These are phyloP conservation scores for Microcyclospora tardicrescens DNA, from an alignment of 2,329 filamentous ascomycete genomes.

Conservation along the genomic window DNA sequence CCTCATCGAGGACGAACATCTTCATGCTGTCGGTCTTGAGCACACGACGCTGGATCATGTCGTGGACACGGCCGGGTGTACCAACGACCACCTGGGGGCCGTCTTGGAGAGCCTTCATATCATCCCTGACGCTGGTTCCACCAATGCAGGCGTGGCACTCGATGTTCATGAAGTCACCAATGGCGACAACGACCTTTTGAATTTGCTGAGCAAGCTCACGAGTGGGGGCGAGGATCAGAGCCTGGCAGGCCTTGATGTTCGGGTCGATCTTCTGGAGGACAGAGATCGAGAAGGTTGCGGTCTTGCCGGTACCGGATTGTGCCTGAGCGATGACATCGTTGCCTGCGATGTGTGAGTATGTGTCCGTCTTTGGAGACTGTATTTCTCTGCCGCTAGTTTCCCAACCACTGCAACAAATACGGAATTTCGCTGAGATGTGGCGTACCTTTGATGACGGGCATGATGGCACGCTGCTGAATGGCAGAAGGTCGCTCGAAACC, in stretches of 20 bases:
- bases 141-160: constrained; percentile 99
- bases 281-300: constrained; percentile 98
- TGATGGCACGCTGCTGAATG: constrained; percentile 99
- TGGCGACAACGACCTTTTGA: constrained; percentile 96
- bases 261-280: constrained; percentile 98
- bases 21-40: constrained; percentile 97
- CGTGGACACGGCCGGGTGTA: constrained; percentile 94
- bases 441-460: constrained; percentile 98
- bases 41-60: constrained; percentile 98
- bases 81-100: constrained; percentile 96
- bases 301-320: constrained; percentile 99
- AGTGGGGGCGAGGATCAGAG: constrained; percentile 91
- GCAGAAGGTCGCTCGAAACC: constrained; percentile 99
- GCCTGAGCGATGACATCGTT: constrained; percentile 99
- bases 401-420: no score
- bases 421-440: background rate
- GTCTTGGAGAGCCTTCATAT: constrained; percentile 95
- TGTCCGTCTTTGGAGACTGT: no score
- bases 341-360: constrained; percentile 37
- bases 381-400: no score
- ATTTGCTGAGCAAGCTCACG: constrained; percentile 99
- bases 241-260: constrained; percentile 91
- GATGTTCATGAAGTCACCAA: constrained; percentile 99
- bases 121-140: constrained; percentile 93
- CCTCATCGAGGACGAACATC: constrained; percentile 99